Evolutionary conservation across 306 rosid genomes (phyloP).

Genomic region (Trifolium subterraneum): DNA sequence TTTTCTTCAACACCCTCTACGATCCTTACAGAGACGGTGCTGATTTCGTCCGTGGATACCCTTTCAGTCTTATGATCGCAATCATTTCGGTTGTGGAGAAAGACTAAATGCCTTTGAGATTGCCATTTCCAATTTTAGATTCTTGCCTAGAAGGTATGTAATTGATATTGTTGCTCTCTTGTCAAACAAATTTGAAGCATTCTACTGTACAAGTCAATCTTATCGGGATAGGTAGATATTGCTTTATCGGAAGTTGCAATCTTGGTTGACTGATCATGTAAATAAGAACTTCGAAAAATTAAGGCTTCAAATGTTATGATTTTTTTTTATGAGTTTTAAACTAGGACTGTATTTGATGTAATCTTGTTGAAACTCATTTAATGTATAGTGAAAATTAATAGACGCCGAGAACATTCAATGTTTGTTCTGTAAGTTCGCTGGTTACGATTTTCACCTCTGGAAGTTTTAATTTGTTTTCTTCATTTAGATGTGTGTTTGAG

Average conservation of each 20-base stretch:
- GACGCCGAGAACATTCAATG: too few species aligned
- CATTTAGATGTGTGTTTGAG: too few species aligned
- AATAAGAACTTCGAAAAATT: background rate
- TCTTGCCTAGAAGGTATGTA: conserved; percentile 60
- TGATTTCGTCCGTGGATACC: conserved; percentile 89
- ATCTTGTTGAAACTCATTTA: too few species aligned
- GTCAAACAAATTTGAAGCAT: background rate
- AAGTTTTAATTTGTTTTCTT: too few species aligned
- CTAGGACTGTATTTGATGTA: background rate
- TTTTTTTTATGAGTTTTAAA: background rate
- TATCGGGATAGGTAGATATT: background rate
- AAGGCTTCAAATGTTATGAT: background rate
- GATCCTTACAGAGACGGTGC: conserved; percentile 89
- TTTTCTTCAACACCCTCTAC: conserved; percentile 86
- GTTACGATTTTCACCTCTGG: too few species aligned
- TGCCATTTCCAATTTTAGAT: conserved; percentile 67
- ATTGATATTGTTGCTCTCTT: background rate
- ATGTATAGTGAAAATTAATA: too few species aligned
- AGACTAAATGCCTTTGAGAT: conserved; percentile 75
- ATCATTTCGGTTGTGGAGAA: conserved; percentile 68
- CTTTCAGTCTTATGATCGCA: conserved; percentile 86
- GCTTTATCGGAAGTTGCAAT: background rate
- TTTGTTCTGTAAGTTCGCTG: too few species aligned
- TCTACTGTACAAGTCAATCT: background rate
- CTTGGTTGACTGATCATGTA: conserved; percentile 3